These are phyloP conservation scores for Crithidia expoeki DNA, from an alignment of 208 protist species.

Conservation along the genomic window DNA sequence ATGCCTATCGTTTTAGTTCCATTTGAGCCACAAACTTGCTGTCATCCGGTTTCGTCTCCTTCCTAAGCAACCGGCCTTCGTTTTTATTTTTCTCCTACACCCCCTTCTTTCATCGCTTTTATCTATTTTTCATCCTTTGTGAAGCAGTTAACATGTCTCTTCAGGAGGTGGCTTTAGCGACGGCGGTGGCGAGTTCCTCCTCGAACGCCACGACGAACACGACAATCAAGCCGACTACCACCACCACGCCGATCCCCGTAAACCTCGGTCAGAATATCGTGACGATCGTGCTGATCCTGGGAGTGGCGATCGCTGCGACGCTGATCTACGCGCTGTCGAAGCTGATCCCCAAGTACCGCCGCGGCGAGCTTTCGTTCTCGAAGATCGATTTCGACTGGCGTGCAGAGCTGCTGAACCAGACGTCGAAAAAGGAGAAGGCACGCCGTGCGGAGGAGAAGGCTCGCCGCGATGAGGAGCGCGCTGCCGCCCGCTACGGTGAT, in stretches of 20 bases:
- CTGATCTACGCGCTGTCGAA: constrained; percentile 28
- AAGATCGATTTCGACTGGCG: constrained; percentile 59
- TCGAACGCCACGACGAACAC: background rate
- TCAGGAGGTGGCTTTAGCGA: too few species aligned
- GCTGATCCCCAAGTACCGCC: constrained; percentile 38
- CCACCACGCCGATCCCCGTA: constrained; percentile 14
- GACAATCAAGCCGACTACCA: background rate
- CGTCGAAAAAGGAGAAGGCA: constrained; percentile 37
- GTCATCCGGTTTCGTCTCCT: too few species aligned
- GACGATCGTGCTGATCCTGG: constrained; percentile 55
- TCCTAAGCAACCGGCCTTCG: too few species aligned
- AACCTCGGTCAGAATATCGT: constrained; percentile 45
- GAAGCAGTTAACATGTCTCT: too few species aligned
- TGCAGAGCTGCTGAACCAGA: constrained; percentile 49
- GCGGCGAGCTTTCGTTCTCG: constrained; percentile 41
- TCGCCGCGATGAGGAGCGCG: constrained; percentile 23
- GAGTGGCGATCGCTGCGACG: constrained; percentile 27
- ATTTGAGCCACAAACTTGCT: too few species aligned
- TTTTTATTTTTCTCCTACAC: too few species aligned
- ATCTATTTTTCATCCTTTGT: too few species aligned
- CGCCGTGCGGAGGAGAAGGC: constrained; percentile 30
- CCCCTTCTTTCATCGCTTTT: too few species aligned
- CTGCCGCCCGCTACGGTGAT: background rate
- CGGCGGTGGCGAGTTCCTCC: background rate
- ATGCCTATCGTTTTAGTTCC: too few species aligned